Evolutionary conservation across 495 filamentous ascomycete species (phyloP), one percentile per base, ranked within the genome.

Genomic region (Penicillium goetzii): DNA sequence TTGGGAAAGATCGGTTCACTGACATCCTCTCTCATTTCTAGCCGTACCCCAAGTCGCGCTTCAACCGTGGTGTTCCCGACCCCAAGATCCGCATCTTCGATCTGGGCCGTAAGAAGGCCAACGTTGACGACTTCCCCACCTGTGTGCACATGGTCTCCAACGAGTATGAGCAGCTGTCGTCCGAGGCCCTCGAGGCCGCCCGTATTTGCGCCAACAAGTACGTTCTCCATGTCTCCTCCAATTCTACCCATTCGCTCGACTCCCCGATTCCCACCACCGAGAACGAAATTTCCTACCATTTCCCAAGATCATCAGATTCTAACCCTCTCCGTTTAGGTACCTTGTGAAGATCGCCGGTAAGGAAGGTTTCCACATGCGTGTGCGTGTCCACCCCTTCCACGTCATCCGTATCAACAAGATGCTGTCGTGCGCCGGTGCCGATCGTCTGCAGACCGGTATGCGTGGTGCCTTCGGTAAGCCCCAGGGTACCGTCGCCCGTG

Each of bases 321-420:
- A 68, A 69, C 47, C 19, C 32, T 36, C 38, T 32, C 10, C 12
- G 7, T 33, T 17, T 56, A 90, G 87, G 78, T 92, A 98, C 86
- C 87, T 99, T 72, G 92, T 97, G 84, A 98, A 98, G 88, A 82
- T 85, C 72, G 89, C 90, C 78, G 95, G 95, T 83, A 99, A 99
- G 88, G 95, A 99, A 90, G 87, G 89, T 82, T 99, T 99, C 92
- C 95, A 99, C 82, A 84, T 99, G 73, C 93, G 95, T 72, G 90
- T 99, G 79, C 94, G 95, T 78, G 94, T 92, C 73, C 95, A 98
- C 87, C 95, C 95, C 65, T 97, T 91, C 92, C 95, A 99, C 85
- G 94, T 98, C 82, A 87, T 97, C 85, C 95, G 95, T 81, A 99
- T 99, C 92, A 99, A 99, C 91, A 99, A 99, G 88, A 98, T 99